A percentile compares a stretch with the other conserved stretches of the same genome.
Conservation (phyloP, 805 yeast species). For the Blastobotrys parvus region DNA sequence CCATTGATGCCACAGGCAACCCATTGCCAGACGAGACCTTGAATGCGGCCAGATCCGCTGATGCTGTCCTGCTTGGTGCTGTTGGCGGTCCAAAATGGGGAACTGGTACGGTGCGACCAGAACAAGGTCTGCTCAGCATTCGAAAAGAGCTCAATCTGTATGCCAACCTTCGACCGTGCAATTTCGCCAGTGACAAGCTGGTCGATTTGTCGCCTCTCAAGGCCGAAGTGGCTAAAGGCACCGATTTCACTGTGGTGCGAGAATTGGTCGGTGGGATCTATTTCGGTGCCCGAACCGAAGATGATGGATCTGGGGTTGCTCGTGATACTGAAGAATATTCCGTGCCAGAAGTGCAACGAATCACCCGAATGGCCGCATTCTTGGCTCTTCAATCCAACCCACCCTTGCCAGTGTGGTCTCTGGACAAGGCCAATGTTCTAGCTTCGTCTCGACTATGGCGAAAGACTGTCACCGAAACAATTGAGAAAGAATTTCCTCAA, state of each 20-base stretch:
- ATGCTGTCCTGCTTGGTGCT: conserved; percentile 95
- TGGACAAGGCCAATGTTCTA: conserved; percentile 95
- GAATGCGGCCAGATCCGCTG: conserved; percentile 74
- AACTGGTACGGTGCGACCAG: conserved; percentile 92
- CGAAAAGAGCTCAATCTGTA: conserved; percentile 90
- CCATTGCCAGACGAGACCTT: conserved; percentile 84
- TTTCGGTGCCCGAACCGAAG: conserved; percentile 94
- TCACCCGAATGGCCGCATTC: conserved; percentile 97
- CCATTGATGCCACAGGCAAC: conserved; percentile 91
- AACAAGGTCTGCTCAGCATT: conserved; percentile 89
- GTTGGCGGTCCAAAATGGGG: conserved; percentile 99
- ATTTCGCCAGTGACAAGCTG: conserved; percentile 77
- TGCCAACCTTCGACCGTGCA: conserved; percentile 96
- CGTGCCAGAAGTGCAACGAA: conserved; percentile 87
- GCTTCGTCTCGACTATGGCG: conserved; percentile 97
- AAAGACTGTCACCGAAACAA: conserved; percentile 78
- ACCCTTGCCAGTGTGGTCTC: conserved; percentile 90
- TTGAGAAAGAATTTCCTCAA: conserved; percentile 83
- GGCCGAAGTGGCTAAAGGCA: conserved; percentile 77
- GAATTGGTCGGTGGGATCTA: conserved; percentile 98
- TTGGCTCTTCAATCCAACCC: conserved; percentile 89
- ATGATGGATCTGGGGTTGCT: conserved; percentile 77
- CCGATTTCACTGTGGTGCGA: conserved; percentile 87
- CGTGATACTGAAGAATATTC: conserved; percentile 90
- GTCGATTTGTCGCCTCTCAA: conserved; percentile 84